Conservation (phyloP, 139 green algal species). For the Ulvella scutata region DNA sequence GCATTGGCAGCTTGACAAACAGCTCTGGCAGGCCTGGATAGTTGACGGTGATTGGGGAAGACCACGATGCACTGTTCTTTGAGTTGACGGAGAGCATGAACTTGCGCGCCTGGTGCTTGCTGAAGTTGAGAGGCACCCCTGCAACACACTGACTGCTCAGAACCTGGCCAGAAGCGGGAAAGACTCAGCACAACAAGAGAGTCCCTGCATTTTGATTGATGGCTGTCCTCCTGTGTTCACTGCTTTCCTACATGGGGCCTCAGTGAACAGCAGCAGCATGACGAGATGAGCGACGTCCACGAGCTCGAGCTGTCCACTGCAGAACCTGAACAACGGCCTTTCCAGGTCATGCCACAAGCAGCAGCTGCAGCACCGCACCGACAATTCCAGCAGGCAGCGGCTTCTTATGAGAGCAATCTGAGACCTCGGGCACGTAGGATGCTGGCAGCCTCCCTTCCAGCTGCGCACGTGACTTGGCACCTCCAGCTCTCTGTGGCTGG, state of each 20-base stretch:
- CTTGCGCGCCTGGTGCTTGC: neutral
- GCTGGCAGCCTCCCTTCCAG: neutral
- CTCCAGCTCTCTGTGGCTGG: neutral
- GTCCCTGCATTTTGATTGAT: no score
- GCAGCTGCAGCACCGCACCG: no score
- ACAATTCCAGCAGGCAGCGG: neutral
- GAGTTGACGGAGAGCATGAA: neutral
- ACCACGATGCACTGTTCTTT: neutral
- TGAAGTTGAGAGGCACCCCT: neutral
- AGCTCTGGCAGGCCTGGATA: neutral
- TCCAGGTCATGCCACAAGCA: no score
- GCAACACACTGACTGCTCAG: no score
- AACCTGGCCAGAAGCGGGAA: no score
- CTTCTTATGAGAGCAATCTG: neutral
- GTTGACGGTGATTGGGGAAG: neutral
- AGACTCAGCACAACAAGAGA: no score
- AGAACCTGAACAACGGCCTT: no score
- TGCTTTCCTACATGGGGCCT: no score
- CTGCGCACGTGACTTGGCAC: neutral
- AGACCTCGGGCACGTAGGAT: neutral
- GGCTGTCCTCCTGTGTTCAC: no score
- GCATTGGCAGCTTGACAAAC: neutral
- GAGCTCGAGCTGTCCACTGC: no score
- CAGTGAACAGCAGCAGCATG: no score
- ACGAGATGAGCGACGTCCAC: no score